Base-by-base conservation (phyloP, 345 rosid genomes). In the Microcos paniculata region DNA sequence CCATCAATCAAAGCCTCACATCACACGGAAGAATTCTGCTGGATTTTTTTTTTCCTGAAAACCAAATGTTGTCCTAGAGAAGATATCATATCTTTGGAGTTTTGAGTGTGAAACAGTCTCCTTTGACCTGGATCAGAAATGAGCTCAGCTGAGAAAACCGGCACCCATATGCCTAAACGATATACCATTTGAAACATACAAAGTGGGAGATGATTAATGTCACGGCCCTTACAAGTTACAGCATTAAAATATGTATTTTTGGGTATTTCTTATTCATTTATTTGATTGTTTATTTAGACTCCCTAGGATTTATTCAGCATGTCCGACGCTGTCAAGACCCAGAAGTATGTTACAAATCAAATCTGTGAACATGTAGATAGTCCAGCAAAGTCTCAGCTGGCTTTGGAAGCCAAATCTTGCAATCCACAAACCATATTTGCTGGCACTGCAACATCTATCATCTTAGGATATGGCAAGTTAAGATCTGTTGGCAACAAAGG, bases 381-480 rank as follows among this genome's bases (percentile, higher is more conserved):
- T 30, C 13, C 46, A 33, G 53, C 8, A 45, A 33, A 49, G 76
- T 35, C 61, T 74, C 64, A 38, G 33, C 77, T 53, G 59, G 77
- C 74, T 80, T 76, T 64, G 30, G 77, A 53, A 24, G 80, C 66
- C 70, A 64, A 33, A 75, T 89, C 97, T 88, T 96, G 99, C 86
- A 90, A 80, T 62, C 98, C 98, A 71, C 98, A 96, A 13, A 86
- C 89, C 93, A 92, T 78, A 67, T 93, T 96, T 51, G 94, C 92
- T 35, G 94, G 99, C 43, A 90, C 97, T 23, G 98, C 93, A 57
- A 88, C 78, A 65, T 91, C 98, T 30, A 93, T 92, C 97, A 90
- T 88, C 89, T 93, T 91, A 19, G 99, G 99, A 83, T 92, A 92
- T 71, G 95, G 52, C 63, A 96, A 85, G 75, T 90, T 88, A 52